Conservation (phyloP, 306 rosid genomes). For the Canavalia gladiata region DNA sequence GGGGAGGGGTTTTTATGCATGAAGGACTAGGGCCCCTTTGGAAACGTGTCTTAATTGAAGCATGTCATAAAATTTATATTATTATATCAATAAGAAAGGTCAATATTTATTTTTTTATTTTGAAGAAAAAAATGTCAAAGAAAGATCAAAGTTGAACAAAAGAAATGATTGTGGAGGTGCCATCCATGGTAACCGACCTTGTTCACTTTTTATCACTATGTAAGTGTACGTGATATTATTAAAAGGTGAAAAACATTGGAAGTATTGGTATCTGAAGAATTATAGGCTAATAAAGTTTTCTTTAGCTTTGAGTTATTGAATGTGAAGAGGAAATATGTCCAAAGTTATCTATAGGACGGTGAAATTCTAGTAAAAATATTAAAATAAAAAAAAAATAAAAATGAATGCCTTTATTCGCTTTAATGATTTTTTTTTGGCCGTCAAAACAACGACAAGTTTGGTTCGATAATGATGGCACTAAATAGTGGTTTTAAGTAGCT, state of each 20-base stretch:
- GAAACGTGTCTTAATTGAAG: conserved; percentile 58
- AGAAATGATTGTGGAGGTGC: conserved; percentile 49
- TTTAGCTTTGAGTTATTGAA: conserved; percentile 25
- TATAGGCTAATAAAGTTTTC: neutral
- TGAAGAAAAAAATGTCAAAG: conserved; percentile 11
- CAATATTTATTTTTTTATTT: neutral
- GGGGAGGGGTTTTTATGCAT: conserved; percentile 64
- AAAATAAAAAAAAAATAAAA: neutral
- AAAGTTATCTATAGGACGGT: conserved; percentile 38
- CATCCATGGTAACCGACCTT: conserved; percentile 50
- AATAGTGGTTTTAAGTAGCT: conserved; percentile 41
- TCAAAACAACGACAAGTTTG: conserved; percentile 35
- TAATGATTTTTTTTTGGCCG: conserved; percentile 50
- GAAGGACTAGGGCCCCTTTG: conserved; percentile 55
- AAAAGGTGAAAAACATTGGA: neutral
- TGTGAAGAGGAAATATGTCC: conserved; percentile 32
- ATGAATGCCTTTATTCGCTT: conserved; percentile 39
- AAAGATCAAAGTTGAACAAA: conserved; percentile 45
- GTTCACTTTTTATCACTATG: conserved; percentile 48
- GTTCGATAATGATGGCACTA: conserved; percentile 45
- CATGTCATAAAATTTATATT: conserved; percentile 14
- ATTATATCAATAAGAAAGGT: conserved; percentile 43
- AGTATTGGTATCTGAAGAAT: conserved; percentile 40
- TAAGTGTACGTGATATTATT: neutral
- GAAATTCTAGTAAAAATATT: conserved; percentile 35